Percentiles rank a stretch among this genome's conserved stretches.
Conservation (phyloP, 2,329 filamentous ascomycete species). For the Microsporum ferrugineum region DNA sequence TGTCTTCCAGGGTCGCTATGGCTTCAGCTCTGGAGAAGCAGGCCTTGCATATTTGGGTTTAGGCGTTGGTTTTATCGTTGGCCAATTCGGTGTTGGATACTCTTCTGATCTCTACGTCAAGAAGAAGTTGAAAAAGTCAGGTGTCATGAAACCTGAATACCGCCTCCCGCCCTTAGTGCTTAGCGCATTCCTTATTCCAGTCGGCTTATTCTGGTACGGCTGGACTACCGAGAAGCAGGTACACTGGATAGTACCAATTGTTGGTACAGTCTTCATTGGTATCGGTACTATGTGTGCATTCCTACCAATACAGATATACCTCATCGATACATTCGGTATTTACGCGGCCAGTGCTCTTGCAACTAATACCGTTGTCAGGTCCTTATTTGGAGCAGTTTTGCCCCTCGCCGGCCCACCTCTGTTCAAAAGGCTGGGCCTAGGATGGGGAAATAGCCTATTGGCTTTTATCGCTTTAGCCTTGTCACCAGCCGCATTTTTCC, state of each 20-base stretch:
- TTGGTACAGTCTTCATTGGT: constrained; percentile 20
- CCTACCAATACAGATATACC: constrained; percentile 13
- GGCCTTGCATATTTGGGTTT: constrained; percentile 34
- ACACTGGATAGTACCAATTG: constrained; percentile 40
- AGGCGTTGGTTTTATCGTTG: constrained; percentile 31
- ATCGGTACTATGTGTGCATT: constrained; percentile 10
- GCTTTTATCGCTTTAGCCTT: constrained; percentile 40
- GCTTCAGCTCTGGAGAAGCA: constrained; percentile 45
- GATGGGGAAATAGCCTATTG: constrained; percentile 50
- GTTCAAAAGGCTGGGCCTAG: constrained; percentile 51
- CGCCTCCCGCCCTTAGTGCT: constrained; percentile 13
- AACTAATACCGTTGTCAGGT: constrained; percentile 41
- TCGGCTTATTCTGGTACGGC: constrained; percentile 17
- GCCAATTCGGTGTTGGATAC: constrained; percentile 7
- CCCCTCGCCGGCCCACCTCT: constrained; percentile 40
- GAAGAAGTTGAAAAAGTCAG: constrained; percentile 16
- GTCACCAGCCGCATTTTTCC: constrained; percentile 33
- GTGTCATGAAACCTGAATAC: constrained; percentile 25
- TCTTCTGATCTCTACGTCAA: constrained; percentile 10
- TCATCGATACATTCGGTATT: constrained; percentile 43
- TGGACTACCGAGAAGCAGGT: constrained; percentile 24
- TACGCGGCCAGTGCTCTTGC: constrained; percentile 34
- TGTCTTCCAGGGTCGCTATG: constrained; percentile 46
- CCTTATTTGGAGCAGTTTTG: constrained; percentile 44
- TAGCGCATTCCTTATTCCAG: constrained; percentile 11